Conservation (phyloP, 805 yeast genomes). For the Cyberlindnera veronae region DNA sequence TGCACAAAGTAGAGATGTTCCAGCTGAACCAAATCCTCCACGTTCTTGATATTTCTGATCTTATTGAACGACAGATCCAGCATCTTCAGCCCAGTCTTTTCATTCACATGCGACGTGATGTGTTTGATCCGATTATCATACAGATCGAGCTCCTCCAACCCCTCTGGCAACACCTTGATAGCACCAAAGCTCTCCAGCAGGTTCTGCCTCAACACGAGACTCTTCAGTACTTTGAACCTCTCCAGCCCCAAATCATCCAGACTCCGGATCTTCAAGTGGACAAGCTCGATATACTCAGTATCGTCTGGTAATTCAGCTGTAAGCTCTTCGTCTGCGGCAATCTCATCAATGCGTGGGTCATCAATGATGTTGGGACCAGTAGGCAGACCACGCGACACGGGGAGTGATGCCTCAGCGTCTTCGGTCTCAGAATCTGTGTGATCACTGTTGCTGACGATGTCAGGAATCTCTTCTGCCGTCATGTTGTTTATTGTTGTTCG, state of each 20-base stretch:
- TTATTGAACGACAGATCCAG: constrained; percentile 89
- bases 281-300: constrained; percentile 55
- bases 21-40: constrained; percentile 58
- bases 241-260: constrained; percentile 57
- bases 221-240: constrained; percentile 54
- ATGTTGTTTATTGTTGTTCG: background rate
- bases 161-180: constrained; percentile 55
- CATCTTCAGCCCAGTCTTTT: constrained; percentile 50
- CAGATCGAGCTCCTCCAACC: constrained; percentile 74
- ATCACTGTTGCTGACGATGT: constrained; percentile 21
- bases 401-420: constrained; percentile 10
- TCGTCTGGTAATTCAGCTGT: constrained; percentile 54
- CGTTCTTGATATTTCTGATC: constrained; percentile 78
- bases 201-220: constrained; percentile 79
- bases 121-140: constrained; percentile 91
- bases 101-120: constrained; percentile 66
- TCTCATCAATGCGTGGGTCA: constrained; percentile 42
- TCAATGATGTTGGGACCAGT: constrained; percentile 22
- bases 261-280: constrained; percentile 65
- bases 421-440: constrained; percentile 23
- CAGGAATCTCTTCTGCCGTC: constrained; percentile 7
- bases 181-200: constrained; percentile 70
- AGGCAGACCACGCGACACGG: constrained; percentile 11
- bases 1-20: constrained; percentile 82
- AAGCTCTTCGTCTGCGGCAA: constrained; percentile 68